Conservation (phyloP, 1,284 basidiomycete genomes). For the Coniophora puteana region DNA sequence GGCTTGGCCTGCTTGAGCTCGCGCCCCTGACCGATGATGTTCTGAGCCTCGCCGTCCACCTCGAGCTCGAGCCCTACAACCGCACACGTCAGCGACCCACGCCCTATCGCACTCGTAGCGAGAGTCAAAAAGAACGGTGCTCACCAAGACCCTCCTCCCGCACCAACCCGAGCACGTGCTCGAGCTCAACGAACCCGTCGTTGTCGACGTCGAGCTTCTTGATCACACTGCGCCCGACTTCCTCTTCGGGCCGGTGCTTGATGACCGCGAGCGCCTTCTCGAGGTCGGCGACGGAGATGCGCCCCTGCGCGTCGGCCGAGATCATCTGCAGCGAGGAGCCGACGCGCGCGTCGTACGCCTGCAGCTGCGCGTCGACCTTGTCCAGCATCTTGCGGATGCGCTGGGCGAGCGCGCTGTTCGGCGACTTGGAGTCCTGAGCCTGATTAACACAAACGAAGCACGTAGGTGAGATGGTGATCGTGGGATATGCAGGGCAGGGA, state of each 20-base stretch:
- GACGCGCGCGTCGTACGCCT: slow-evolving; percentile 89
- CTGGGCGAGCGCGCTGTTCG: slow-evolving; percentile 84
- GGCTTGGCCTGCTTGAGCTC: slow-evolving; percentile 77
- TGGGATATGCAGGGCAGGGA: neutral
- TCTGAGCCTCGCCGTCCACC: slow-evolving; percentile 70
- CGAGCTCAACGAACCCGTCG: slow-evolving; percentile 91
- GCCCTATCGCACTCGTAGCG: slow-evolving; percentile 10
- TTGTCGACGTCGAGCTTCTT: slow-evolving; percentile 96
- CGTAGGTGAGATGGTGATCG: slow-evolving; percentile 4
- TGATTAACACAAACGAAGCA: neutral
- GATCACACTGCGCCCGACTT: slow-evolving; percentile 85
- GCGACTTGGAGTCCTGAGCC: slow-evolving; percentile 68
- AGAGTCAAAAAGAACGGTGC: slow-evolving; percentile 18
- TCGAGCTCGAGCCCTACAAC: slow-evolving; percentile 50
- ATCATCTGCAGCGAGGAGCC: slow-evolving; percentile 94
- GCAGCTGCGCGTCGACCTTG: slow-evolving; percentile 92
- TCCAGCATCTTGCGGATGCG: slow-evolving; percentile 94
- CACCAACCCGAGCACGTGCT: slow-evolving; percentile 79
- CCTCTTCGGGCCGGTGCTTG: slow-evolving; percentile 90
- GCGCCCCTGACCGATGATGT: slow-evolving; percentile 68
- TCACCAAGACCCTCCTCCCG: slow-evolving; percentile 73
- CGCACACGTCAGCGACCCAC: slow-evolving; percentile 4
- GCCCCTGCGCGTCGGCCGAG: slow-evolving; percentile 86
- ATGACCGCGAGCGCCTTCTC: slow-evolving; percentile 91
- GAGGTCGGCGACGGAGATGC: slow-evolving; percentile 88